A percentile compares a stretch with the other conserved stretches of the same genome.
phyloP scores from a whole-genome alignment of 192 early-diverging fungal genomes.

The Dimargaris verticillata region DNA sequence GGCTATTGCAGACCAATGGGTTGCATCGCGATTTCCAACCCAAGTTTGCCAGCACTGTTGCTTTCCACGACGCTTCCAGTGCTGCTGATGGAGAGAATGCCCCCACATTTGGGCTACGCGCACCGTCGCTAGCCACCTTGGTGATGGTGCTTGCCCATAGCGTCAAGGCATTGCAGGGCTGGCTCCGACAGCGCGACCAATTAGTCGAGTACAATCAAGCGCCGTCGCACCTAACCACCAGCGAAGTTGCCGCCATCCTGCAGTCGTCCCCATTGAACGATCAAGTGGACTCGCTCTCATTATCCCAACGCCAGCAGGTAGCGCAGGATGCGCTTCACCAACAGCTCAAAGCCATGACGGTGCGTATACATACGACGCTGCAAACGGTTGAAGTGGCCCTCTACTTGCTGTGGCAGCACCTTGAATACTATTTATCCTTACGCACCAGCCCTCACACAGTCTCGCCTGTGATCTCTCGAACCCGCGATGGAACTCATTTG shows the following conservation, averaged over 20 bases:
- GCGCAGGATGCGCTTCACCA: slow-evolving; percentile 21
- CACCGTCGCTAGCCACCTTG: not conserved
- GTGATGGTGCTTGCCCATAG: not conserved
- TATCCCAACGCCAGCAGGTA: slow-evolving; percentile 24
- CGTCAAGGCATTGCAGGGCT: not conserved
- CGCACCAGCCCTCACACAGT: too few relatives aligned
- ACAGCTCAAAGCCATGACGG: slow-evolving; percentile 20
- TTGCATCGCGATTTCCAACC: not conserved
- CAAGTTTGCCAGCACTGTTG: not conserved
- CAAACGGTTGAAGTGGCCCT: slow-evolving; percentile 38
- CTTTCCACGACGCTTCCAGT: not conserved
- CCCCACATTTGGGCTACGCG: not conserved
- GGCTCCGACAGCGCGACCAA: not conserved
- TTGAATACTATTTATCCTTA: slow-evolving; percentile 34
- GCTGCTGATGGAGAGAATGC: not conserved
- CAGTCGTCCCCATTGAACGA: not conserved
- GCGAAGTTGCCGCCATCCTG: not conserved
- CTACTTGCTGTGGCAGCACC: slow-evolving; percentile 56
- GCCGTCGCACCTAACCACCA: not conserved
- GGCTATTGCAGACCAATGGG: not conserved
- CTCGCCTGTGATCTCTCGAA: not conserved
- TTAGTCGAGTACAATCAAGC: not conserved
- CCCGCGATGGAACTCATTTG: not conserved
- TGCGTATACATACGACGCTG: slow-evolving; percentile 23
- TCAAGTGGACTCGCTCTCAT: slow-evolving; percentile 16